Evolutionary conservation across 1,284 basidiomycete species (phyloP), one percentile per base, ranked within the genome.

Genomic region (Boletus subluridellus): DNA sequence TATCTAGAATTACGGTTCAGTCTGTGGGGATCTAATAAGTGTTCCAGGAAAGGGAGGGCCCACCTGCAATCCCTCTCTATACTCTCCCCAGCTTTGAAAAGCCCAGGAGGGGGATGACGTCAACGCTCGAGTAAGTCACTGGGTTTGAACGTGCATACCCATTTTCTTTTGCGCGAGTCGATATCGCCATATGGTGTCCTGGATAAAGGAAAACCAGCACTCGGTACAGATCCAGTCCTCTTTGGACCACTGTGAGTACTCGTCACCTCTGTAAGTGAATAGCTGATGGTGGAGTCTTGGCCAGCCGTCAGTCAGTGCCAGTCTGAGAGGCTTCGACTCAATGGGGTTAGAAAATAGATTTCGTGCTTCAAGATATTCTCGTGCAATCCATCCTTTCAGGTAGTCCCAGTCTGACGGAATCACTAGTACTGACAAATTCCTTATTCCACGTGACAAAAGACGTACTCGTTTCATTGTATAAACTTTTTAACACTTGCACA

Each of bases 131-230:
- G 17, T 8, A 10, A 34, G 26, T 34, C 5, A 8, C 11, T 2
- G 4, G 10, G 17, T 42, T 30, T 2, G 9, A 9, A 21, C 12
- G 34, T 9, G 24, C 38, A 1, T 34, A 57, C 59, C 49, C 11
- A 2, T 38, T 10, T 12, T 21, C 48, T 57, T 58, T 45, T 62
- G 28, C 7, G 6, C 17, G 5, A 42, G 60, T 26, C 54, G 54
- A 51, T 51, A 62, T 46, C 47, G 46, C 60, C 60, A 62, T 8
- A 53, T 10, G 42, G 49, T 62, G 38, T 62, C 55, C 11, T 1
- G 0, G 10, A 61, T 4, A 30, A 61, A 53, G 3, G 2, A 1
- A 3, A 0, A 8, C 60, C 50, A 59, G 7, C 60, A 61, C 0
- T 0, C 1, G 4, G 1, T 0, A 17, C 52, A 42, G 11, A 4